phyloP scores from a whole-genome alignment of 441 rosid species.

The Raphanus hybrid region DNA sequence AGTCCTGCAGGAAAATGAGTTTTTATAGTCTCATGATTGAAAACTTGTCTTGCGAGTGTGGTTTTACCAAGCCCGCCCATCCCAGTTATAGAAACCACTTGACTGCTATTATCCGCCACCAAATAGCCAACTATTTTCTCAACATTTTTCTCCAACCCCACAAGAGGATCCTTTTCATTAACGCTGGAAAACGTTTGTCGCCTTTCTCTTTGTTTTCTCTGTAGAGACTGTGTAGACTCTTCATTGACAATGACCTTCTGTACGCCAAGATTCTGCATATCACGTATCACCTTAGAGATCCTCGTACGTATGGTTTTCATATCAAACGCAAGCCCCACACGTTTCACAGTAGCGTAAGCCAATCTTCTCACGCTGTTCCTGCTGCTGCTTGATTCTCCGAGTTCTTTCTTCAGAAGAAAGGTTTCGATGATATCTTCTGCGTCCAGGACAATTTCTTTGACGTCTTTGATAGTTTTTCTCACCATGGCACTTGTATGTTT shows the following conservation, averaged over 20 bases:
- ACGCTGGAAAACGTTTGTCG: too few relatives aligned
- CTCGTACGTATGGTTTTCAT: neutral
- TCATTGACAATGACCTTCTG: neutral
- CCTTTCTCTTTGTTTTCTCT: too few relatives aligned
- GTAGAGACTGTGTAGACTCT: too few relatives aligned
- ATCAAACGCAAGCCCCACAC: neutral
- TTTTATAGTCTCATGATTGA: too few relatives aligned
- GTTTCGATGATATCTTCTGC: constrained; percentile 40
- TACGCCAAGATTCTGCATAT: neutral
- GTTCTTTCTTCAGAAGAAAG: constrained; percentile 17
- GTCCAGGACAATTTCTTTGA: constrained; percentile 37
- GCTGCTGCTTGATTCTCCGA: neutral
- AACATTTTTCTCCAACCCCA: too few relatives aligned
- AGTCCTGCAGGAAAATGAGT: too few relatives aligned
- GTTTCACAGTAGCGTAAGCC: neutral
- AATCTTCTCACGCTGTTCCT: neutral
- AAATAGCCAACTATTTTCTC: too few relatives aligned
- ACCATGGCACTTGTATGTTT: constrained; percentile 17
- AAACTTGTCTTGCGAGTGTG: too few relatives aligned
- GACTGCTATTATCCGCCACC: too few relatives aligned
- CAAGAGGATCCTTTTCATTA: too few relatives aligned
- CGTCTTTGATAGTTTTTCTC: constrained; percentile 31
- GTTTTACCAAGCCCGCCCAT: too few relatives aligned
- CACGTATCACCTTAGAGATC: neutral
- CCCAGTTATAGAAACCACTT: too few relatives aligned